phyloP scores from a whole-genome alignment of 306 rosid species.

The Bauhinia variegata region DNA sequence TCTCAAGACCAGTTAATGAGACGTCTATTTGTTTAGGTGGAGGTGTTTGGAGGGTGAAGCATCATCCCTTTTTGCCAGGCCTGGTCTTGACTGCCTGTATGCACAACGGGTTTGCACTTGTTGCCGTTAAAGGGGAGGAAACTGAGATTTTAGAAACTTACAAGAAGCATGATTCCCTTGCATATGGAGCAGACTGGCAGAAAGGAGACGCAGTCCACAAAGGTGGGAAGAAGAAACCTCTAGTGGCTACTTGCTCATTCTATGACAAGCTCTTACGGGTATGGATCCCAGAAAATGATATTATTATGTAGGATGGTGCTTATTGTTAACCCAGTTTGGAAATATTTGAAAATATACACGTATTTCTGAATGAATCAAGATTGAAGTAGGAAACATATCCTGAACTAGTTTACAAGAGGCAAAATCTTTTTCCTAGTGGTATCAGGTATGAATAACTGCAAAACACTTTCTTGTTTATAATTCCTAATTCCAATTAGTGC shows the following conservation, averaged over 20 bases:
- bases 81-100: conserved; percentile 89
- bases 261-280: conserved; percentile 73
- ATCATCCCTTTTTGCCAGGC: conserved; percentile 63
- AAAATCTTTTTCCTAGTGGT: not conserved
- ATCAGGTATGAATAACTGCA: too few species aligned
- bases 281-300: conserved; percentile 66
- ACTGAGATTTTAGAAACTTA: conserved; percentile 73
- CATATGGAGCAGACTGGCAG: conserved; percentile 94
- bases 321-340: not conserved
- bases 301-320: conserved; percentile 28
- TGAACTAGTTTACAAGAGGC: not conserved
- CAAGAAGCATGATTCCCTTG: conserved; percentile 74
- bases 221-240: conserved; percentile 47
- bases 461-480: not conserved
- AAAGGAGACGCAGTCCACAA: conserved; percentile 45
- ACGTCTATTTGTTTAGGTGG: conserved; percentile 77
- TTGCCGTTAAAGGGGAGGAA: conserved; percentile 46
- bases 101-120: conserved; percentile 90
- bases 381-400: not conserved
- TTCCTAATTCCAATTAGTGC: not conserved
- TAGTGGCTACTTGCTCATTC: conserved; percentile 89
- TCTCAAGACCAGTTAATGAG: conserved; percentile 69
- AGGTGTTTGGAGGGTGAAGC: conserved; percentile 93
- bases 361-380: conserved; percentile 2
- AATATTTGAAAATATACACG: conserved; percentile 10